Conservation (phyloP, 78 protist genomes). For the Dictyostelium capitatum region DNA sequence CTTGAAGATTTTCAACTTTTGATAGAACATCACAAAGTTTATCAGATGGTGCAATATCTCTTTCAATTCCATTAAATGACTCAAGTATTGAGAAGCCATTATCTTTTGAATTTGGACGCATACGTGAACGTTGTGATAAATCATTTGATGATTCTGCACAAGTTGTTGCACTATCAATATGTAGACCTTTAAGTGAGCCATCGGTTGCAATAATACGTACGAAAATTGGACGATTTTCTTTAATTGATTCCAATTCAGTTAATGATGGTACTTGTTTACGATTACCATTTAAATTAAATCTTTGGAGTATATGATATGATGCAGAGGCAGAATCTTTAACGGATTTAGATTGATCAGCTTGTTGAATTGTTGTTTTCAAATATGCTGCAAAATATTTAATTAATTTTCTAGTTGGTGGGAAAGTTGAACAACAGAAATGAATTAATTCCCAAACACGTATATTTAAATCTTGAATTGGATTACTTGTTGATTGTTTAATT, state of each 20-base stretch:
- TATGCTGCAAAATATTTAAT: constrained; percentile 54
- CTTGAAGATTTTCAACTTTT: constrained; percentile 70
- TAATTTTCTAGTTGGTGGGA: constrained; percentile 58
- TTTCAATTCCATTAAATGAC: constrained; percentile 63
- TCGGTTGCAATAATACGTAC: constrained; percentile 54
- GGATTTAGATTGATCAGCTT: constrained; percentile 25
- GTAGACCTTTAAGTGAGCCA: constrained; percentile 49
- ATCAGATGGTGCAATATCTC: constrained; percentile 56
- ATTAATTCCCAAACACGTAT: constrained; percentile 78
- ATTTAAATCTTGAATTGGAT: constrained; percentile 62
- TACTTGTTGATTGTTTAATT: constrained; percentile 69
- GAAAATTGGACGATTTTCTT: constrained; percentile 70
- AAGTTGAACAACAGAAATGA: constrained; percentile 56
- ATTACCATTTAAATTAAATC: constrained; percentile 35
- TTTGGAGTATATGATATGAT: constrained; percentile 27
- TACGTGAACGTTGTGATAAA: constrained; percentile 37
- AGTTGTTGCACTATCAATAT: constrained; percentile 78
- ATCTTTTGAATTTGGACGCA: constrained; percentile 12
- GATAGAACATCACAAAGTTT: constrained; percentile 51
- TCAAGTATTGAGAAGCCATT: constrained; percentile 76
- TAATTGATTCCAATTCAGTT: constrained; percentile 63
- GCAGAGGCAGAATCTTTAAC: constrained; percentile 61
- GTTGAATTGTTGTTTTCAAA: constrained; percentile 37
- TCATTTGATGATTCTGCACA: constrained; percentile 46
- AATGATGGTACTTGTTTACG: constrained; percentile 71